phyloP scores from a whole-genome alignment of 2,329 filamentous ascomycete genomes.

The Piedraia hortae region DNA sequence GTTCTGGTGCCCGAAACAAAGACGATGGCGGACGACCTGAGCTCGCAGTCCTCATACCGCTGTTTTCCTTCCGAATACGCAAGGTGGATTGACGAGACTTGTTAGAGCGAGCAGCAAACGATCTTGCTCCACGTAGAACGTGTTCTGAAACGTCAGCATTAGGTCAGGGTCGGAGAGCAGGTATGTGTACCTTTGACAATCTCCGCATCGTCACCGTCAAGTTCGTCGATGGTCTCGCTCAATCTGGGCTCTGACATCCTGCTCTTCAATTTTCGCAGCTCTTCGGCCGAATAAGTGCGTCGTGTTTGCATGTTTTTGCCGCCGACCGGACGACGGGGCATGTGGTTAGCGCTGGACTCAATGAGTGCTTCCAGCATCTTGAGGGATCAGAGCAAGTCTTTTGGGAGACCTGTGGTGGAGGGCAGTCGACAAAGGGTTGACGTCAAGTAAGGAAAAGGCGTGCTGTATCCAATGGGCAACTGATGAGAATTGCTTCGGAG shows the following conservation, averaged over 20 bases:
- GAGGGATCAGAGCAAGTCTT: neutral
- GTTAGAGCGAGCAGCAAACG: conserved; percentile 13
- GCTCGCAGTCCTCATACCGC: no score
- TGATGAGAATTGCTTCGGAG: conserved; percentile 1
- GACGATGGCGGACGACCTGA: no score
- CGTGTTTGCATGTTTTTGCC: conserved; percentile 6
- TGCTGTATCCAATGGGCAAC: conserved; percentile 1
- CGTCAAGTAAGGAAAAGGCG: conserved; percentile 1
- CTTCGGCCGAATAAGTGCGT: conserved; percentile 14
- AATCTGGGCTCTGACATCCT: conserved; percentile 12
- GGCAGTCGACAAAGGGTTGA: no score
- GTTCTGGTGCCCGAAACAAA: no score
- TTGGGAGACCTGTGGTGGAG: no score
- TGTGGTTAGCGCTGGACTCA: neutral
- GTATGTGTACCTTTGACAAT: conserved; percentile 12
- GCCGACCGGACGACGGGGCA: neutral
- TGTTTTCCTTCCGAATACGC: conserved; percentile 12
- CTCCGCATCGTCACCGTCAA: conserved; percentile 13
- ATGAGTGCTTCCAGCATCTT: neutral
- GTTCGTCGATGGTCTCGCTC: conserved; percentile 12
- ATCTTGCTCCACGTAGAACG: conserved; percentile 13
- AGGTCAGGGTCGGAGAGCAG: conserved; percentile 1
- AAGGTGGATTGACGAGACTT: conserved; percentile 10
- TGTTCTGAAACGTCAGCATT: conserved; percentile 14
- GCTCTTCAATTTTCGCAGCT: conserved; percentile 12